Conservation (phyloP, 1,284 basidiomycete genomes). For the Leccinum pachyderme region DNA sequence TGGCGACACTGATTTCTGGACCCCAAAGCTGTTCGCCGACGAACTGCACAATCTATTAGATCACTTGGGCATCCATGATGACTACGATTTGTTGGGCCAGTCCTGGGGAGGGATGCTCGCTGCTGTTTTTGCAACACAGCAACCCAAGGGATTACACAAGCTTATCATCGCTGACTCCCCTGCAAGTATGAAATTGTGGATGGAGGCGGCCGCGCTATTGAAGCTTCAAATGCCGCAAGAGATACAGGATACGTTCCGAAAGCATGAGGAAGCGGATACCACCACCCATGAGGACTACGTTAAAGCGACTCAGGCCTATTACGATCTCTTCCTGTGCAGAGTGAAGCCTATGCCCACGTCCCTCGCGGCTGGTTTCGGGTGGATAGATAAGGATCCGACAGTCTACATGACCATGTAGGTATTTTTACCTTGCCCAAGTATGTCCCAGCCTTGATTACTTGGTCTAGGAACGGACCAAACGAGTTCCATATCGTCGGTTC, state of each 20-base stretch:
- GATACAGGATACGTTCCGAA: conserved; percentile 42
- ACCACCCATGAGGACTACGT: conserved; percentile 46
- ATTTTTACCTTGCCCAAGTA: not conserved
- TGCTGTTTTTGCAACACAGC: conserved; percentile 35
- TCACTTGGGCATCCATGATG: conserved; percentile 37
- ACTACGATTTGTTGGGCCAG: conserved; percentile 44
- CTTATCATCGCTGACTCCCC: conserved; percentile 41
- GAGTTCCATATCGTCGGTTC: conserved; percentile 49
- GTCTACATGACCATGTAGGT: conserved; percentile 48
- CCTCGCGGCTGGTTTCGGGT: conserved; percentile 27
- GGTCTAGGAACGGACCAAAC: conserved; percentile 48
- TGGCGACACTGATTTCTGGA: conserved; percentile 42
- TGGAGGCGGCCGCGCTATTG: conserved; percentile 34
- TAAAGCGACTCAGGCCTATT: conserved; percentile 43
- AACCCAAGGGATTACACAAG: conserved; percentile 41
- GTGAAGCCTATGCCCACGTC: conserved; percentile 44
- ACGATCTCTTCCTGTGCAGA: conserved; percentile 44
- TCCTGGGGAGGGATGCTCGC: conserved; percentile 54
- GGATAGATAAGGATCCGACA: conserved; percentile 44
- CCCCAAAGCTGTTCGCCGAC: conserved; percentile 42
- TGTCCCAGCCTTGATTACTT: not conserved
- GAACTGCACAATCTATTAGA: conserved; percentile 46
- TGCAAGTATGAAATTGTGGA: conserved; percentile 41
- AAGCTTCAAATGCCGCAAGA: conserved; percentile 41
- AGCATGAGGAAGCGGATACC: conserved; percentile 48